Base-by-base conservation (phyloP, 768 basidiomycete species). In the Auricularia sp. region DNA sequence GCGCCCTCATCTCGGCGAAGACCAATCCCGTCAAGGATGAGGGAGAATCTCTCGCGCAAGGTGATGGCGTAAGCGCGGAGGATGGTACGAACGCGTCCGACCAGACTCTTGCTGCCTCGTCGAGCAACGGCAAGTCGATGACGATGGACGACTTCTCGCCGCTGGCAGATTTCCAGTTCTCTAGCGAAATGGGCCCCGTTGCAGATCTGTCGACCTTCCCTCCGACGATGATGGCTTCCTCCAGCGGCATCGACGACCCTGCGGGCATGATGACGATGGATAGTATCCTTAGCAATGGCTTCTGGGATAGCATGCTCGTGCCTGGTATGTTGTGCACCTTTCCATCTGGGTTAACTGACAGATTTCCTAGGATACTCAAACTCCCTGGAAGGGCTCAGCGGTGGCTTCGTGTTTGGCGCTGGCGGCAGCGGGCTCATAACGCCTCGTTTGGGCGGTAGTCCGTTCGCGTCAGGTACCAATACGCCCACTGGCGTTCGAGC, bases 251-350 rank as follows among this genome's bases (percentile, higher is more conserved):
- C 64, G 79, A 72, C 64, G 77, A 77, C 66, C 72, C 74, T 58
- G 72, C 73, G 65, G 81, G 80, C 51, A 74, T 81, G 77, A 71
- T 93, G 67, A 86, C 89, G 62, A 92, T 94, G 88, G 92, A 93
- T 69, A 87, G 85, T 70, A 87, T 93, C 54, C 78, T 94, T 63
- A 87, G 84, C 66, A 84, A 80, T 65, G 85, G 84, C 51, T 94
- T 94, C 74, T 94, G 92, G 92, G 92, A 93, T 74, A 92, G 82
- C 68, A 85, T 93, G 70, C 82, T 94, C 42, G 87, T 94, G 33
- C 92, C 92, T 67, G 92, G 90, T 90, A 71, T 65, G 86, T 80
- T 56, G n/a, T n/a, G 16, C 39, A 29, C 39, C 66, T 63, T 35
- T 18, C 64, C 62, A 14, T 44, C 39, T 11, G 62, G 18, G 56